Base-by-base conservation (phyloP, 148 eudicot genomes). In the Hydrangea macrophylla region DNA sequence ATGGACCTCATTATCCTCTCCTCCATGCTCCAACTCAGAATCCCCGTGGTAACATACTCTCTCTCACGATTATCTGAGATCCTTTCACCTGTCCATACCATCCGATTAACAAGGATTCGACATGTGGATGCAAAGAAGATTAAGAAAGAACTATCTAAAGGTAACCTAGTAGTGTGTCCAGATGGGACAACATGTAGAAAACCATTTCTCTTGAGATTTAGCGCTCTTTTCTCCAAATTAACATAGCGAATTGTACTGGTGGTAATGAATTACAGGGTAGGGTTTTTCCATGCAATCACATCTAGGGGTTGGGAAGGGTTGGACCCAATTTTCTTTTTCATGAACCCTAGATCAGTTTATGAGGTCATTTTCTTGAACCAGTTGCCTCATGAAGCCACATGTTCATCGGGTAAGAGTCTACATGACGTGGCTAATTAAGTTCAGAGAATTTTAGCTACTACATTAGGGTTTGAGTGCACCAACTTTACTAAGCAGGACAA, bases 1-100 rank as follows among this genome's bases (percentile, higher is more conserved):
- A 82, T 89, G 92, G 96, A 86, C 79, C 96, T 92, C 8, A 86
- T 89, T 0, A 82, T 89, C 71, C 82, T 89, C 35, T 89, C 92
- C 56, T 54, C 77, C 50, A 85, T 77, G 60, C 79, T 88, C 55
- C 77, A 71, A 5, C 81, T 90, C 1, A 68, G 73, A 23, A 80
- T 88, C 58, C 94, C 94, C 2, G n/a, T n/a, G n/a, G n/a, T n/a
- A n/a, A n/a, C n/a, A n/a, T n/a, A n/a, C n/a, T n/a, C n/a, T n/a
- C n/a, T 90, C n/a, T n/a, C n/a, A n/a, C n/a, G n/a, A n/a, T n/a
- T n/a, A n/a, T n/a, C n/a, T n/a, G n/a, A n/a, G n/a, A n/a, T n/a
- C n/a, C n/a, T n/a, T n/a, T n/a, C n/a, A n/a, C n/a, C n/a, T n/a
- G n/a, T n/a, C n/a, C n/a, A n/a, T n/a, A n/a, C n/a, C n/a, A n/a